A percentile compares a stretch with the other conserved stretches of the same genome.
Evolutionary conservation across 768 basidiomycete genomes (phyloP).

Genomic region (Phylloporus sp.): DNA sequence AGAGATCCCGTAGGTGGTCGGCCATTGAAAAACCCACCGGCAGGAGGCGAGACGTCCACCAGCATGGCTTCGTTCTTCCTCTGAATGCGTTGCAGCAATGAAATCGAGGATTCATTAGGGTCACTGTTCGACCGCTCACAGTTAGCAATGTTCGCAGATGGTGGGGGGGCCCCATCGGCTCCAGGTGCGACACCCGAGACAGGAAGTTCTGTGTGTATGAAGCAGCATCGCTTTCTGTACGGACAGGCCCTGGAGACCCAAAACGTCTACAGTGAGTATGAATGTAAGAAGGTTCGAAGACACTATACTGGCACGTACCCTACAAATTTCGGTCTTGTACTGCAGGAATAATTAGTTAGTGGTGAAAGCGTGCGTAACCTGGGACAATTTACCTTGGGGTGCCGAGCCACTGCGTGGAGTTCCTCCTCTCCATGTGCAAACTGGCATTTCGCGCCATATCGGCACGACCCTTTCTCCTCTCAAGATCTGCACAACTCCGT

Average conservation of each 20-base stretch:
- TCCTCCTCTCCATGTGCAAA: too few species aligned
- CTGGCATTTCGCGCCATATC: constrained; percentile 86
- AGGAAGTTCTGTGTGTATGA: too few species aligned
- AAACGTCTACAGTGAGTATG: constrained; percentile 57
- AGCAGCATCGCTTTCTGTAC: constrained; percentile 85
- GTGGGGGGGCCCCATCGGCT: constrained; percentile 48
- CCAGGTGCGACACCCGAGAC: constrained; percentile 53
- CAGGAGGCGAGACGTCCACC: constrained; percentile 42
- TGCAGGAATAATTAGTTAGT: too few species aligned
- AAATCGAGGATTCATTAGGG: constrained; percentile 65
- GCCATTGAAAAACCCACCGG: constrained; percentile 45
- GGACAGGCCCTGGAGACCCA: constrained; percentile 95
- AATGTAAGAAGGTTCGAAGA: constrained; percentile 1
- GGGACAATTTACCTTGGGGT: constrained; percentile 74
- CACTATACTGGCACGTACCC: too few species aligned
- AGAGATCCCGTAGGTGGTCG: constrained; percentile 66
- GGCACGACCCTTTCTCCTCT: constrained; percentile 83
- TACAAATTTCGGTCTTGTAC: too few species aligned
- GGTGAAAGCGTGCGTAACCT: neutral
- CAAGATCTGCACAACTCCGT: too few species aligned
- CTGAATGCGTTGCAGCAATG: constrained; percentile 74
- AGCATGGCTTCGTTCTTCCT: constrained; percentile 56
- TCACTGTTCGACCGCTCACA: constrained; percentile 76
- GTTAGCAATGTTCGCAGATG: constrained; percentile 46
- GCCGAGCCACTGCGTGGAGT: too few species aligned